A percentile compares a stretch with the other conserved stretches of the same genome.
Evolutionary conservation across 768 basidiomycete genomes (phyloP).

Genomic region (Pleurotus citrinopileatus): DNA sequence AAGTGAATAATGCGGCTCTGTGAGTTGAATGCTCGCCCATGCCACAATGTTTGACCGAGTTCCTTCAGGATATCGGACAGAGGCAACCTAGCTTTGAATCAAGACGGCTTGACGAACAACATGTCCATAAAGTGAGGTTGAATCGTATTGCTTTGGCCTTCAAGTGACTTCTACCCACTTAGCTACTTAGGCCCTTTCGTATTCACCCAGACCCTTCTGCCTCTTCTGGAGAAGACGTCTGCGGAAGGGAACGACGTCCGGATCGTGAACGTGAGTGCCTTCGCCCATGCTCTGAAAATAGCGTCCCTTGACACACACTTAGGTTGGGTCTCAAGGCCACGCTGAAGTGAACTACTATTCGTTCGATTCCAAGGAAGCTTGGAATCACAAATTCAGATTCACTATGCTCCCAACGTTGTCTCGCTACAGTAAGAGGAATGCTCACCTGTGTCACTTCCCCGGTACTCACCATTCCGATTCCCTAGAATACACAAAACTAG

Average conservation of each 20-base stretch:
- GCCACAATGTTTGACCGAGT: background rate
- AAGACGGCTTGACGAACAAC: constrained; percentile 13
- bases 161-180: background rate
- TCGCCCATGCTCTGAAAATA: background rate
- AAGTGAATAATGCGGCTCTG: constrained; percentile 23
- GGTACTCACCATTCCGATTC: background rate
- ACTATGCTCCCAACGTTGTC: constrained; percentile 14
- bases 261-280: constrained; percentile 17
- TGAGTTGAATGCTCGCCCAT: constrained; percentile 1
- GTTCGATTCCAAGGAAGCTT: constrained; percentile 23
- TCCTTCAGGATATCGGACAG: constrained; percentile 2
- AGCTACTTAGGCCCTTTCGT: constrained; percentile 22
- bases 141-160: background rate
- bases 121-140: constrained; percentile 19
- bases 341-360: constrained; percentile 14
- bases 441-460: no score
- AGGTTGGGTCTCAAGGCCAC: constrained; percentile 32
- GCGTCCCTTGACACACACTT: background rate
- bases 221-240: constrained; percentile 19
- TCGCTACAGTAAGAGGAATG: constrained; percentile 31
- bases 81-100: background rate
- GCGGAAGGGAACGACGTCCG: constrained; percentile 17
- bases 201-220: constrained; percentile 19
- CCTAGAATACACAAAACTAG: constrained; percentile 20
- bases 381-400: constrained; percentile 33